phyloP scores from a whole-genome alignment of 2,329 filamentous ascomycete species.

The Xylariaceae sp. region DNA sequence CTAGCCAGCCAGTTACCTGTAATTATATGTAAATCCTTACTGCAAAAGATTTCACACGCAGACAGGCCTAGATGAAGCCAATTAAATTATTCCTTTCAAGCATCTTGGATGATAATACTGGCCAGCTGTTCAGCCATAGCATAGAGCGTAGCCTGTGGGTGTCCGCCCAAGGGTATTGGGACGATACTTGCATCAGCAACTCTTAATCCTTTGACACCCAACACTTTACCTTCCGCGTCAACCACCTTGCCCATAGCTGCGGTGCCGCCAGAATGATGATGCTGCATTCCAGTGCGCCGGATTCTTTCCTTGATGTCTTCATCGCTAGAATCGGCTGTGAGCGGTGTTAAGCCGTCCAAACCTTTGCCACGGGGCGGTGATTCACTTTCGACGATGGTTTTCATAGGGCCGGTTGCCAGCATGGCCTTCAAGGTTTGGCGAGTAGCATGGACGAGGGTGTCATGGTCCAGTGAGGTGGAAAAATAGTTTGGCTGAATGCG shows the following conservation, averaged over 20 bases:
- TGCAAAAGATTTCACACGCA: too few species aligned
- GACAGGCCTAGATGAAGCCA: too few species aligned
- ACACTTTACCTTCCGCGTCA: slow-evolving; percentile 24
- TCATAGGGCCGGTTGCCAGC: slow-evolving; percentile 16
- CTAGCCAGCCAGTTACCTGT: too few species aligned
- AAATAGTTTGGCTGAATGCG: slow-evolving; percentile 24
- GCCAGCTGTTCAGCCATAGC: slow-evolving; percentile 27
- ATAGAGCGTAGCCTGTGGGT: slow-evolving; percentile 29
- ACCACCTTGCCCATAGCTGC: slow-evolving; percentile 31
- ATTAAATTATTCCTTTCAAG: too few species aligned
- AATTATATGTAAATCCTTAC: too few species aligned
- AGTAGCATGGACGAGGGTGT: slow-evolving; percentile 21
- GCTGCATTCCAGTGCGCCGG: slow-evolving; percentile 25
- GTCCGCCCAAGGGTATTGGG: slow-evolving; percentile 28
- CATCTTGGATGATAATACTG: slow-evolving; percentile 13
- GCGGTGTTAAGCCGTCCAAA: slow-evolving; percentile 20
- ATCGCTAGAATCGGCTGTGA: slow-evolving; percentile 25
- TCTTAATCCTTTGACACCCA: slow-evolving; percentile 26
- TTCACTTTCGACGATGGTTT: slow-evolving; percentile 26
- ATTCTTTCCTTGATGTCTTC: slow-evolving; percentile 31
- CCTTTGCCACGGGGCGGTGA: slow-evolving; percentile 22
- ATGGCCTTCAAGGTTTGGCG: slow-evolving; percentile 21
- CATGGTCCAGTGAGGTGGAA: slow-evolving; percentile 18
- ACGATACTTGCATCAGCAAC: slow-evolving; percentile 32
- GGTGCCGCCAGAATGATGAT: slow-evolving; percentile 27